Base-by-base conservation (phyloP, 2,329 filamentous ascomycete genomes). In the Coniochaeta pulveracea region DNA sequence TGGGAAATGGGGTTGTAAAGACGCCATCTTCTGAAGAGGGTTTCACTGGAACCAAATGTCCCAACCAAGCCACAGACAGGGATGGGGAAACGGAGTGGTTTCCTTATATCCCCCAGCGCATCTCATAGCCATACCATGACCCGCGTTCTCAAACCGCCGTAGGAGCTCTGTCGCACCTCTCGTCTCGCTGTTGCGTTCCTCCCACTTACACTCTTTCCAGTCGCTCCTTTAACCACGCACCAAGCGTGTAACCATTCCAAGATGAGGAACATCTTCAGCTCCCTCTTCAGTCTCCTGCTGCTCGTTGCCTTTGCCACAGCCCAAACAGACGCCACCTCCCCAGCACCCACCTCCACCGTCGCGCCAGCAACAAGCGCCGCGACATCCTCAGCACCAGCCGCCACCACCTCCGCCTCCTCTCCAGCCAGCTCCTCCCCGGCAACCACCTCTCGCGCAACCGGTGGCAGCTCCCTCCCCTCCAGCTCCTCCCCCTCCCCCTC, bases 251-350 rank as follows among this genome's bases (percentile, higher is more conserved):
- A 35, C 25, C 24, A 22, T n/a, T 27, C 9, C 29, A 43, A 8
- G 5, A 51, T 50, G 45, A 41, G 37, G 28, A 36, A 35, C 29
- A 28, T 31, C 34, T 18, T 24, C 15, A 39, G 43, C 22, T 16
- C 48, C 21, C 42, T 57, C 8, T 43, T 52, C 35, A 43, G 49
- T 43, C 44, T 48, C 16, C 45, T 57, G 34, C 22, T 39, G 14
- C 24, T 44, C 16, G 25, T 53, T 19, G 40, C 43, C 27, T 38
- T 54, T 2, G 47, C 43, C 8, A 39, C 40, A 7, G 53, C 56
- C 18, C 56, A 60, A 43, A 49, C 49, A 5, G 37, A 40, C 10
- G 43, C 47, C n/a, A 47, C 51, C 9, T 45, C 49, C 12, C 34
- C 46, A 34, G 34, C 36, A n/a, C 31, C 21, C 26, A 24, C 35